phyloP scores from a whole-genome alignment of 148 eudicot genomes.

The Rhododendron vialii region DNA sequence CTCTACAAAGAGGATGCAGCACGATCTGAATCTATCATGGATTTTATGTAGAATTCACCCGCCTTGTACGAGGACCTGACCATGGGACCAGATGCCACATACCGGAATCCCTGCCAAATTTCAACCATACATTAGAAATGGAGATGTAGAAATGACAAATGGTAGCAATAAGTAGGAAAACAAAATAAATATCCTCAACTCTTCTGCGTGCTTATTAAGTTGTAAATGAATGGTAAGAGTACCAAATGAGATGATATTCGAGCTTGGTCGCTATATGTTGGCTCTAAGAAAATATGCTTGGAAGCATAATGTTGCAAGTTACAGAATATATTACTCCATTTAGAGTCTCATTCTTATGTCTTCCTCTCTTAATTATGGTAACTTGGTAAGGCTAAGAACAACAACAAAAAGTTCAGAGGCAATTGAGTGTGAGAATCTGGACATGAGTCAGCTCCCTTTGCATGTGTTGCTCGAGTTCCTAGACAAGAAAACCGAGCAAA shows the following conservation, averaged over 20 bases:
- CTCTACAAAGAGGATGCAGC: conserved; percentile 46
- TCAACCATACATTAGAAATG: neutral
- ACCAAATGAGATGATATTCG: neutral
- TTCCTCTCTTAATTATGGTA: neutral
- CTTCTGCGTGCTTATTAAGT: neutral
- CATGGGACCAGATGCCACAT: conserved; percentile 97
- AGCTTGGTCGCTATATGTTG: neutral
- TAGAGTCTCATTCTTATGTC: neutral
- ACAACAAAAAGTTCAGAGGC: neutral
- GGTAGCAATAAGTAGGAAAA: neutral
- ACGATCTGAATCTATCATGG: conserved; percentile 90
- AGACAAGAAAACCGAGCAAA: neutral
- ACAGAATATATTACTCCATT: neutral
- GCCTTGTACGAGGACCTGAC: conserved; percentile 98
- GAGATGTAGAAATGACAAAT: neutral
- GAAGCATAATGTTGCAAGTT: neutral
- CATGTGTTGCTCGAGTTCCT: neutral
- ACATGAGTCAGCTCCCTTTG: neutral
- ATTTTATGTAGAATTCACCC: conserved; percentile 87
- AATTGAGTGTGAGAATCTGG: neutral
- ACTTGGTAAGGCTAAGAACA: neutral
- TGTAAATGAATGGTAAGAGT: neutral
- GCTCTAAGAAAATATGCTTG: neutral
- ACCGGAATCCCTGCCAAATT: conserved; percentile 77
- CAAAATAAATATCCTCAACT: neutral